Evolutionary conservation across 345 rosid species (phyloP), one percentile per base, ranked within the genome.

Genomic region (Lenwebbia sp.): DNA sequence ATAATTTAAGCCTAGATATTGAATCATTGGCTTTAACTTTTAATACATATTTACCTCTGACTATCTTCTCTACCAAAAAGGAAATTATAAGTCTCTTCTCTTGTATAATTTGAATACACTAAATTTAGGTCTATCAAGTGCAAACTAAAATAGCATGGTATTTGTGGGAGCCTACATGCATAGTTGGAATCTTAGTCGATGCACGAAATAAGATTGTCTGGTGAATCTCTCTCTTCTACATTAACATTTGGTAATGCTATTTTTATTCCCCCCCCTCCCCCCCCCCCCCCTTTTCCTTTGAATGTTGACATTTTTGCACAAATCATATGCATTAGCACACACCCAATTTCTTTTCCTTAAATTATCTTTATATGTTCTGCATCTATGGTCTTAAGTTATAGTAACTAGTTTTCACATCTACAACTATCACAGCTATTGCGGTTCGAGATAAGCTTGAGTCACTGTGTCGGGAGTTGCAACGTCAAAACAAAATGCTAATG

Each of bases 361-460:
- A 21, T 70, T 37, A 70, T 33, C 25, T 33, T 70, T 33, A 70
- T 70, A 37, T 19, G 47, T 70, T 70, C 25, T 9, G 78, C 44
- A 33, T 70, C 78, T 70, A 5, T 70, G 78, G 78, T 70, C 13
- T 23, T 70, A 9, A 70, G 78, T 19, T 33, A 33, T 70, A 70
- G 78, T 54, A 33, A 17, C 40, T 33, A 70, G 78, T 9, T 33
- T 70, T 33, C 78, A 70, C 78, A 17, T 33, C 13, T 33, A 33
- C 25, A 33, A 33, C 25, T 33, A 13, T 70, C 89, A 88, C 88
- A 97, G 99, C 98, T 86, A 84, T 92, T 88, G 89, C 93, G 85
- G 95, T 97, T 83, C 97, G 98, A 57, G 98, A 95, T 87, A 97
- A 93, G 91, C 97, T 97, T 83, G 98, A 96, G 90, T 96, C 98